Conservation (phyloP, 1,284 basidiomycete genomes). For the Cystobasidium slooffiae region DNA sequence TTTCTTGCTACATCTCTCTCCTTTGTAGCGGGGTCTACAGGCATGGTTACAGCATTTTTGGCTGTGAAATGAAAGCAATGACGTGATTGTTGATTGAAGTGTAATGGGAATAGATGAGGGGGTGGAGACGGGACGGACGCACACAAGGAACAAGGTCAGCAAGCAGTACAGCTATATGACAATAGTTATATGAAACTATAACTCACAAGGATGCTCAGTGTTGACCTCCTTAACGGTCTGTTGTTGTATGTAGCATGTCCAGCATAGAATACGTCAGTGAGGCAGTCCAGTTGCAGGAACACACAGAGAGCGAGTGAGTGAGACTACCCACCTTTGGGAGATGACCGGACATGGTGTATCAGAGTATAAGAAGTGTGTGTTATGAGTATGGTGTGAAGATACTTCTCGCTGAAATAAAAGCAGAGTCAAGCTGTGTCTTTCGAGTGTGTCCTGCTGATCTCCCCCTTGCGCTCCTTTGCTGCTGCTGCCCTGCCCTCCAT, state of each 20-base stretch:
- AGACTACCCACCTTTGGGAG: constrained; percentile 19
- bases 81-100: neutral
- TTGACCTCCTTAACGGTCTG: constrained; percentile 32
- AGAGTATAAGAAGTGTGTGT: neutral
- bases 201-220: constrained; percentile 28
- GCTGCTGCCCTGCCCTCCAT: neutral
- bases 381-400: neutral
- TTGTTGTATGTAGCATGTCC: neutral
- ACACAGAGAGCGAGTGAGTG: neutral
- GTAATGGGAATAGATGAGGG: neutral
- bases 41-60: constrained; percentile 56
- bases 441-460: neutral
- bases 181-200: too few species aligned
- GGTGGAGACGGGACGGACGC: neutral
- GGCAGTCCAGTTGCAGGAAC: neutral
- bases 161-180: neutral
- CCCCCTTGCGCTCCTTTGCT: neutral
- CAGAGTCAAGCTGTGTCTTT: constrained; percentile 7
- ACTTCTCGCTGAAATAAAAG: neutral
- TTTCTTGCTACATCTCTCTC: constrained; percentile 59
- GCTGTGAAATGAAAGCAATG: constrained; percentile 34
- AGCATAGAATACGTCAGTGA: constrained; percentile 4
- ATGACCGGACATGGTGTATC: constrained; percentile 24
- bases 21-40: constrained; percentile 55
- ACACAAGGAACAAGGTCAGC: neutral